phyloP scores from a whole-genome alignment of 495 filamentous ascomycete genomes.

The Chaetomium tenue region DNA sequence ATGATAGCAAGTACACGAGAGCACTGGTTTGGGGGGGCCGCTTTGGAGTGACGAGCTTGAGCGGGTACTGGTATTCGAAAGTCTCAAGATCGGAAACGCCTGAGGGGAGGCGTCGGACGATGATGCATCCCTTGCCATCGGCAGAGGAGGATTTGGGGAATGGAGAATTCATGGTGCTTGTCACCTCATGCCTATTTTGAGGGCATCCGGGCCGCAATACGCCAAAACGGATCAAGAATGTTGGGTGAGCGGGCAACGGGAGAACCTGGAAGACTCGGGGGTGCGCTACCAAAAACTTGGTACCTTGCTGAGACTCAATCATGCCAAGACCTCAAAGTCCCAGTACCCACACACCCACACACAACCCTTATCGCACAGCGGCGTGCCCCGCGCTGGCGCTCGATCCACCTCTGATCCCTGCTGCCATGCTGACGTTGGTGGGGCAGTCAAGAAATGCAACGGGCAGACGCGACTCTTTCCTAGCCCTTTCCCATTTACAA shows the following conservation, averaged over 20 bases:
- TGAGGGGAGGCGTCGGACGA: constrained; percentile 69
- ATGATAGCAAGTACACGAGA: constrained; percentile 81
- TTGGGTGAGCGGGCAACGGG: not conserved
- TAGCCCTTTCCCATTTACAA: not conserved
- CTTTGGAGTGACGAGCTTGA: constrained; percentile 81
- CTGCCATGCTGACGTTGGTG: not conserved
- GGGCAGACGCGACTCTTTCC: constrained; percentile 13
- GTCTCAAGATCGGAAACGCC: constrained; percentile 66
- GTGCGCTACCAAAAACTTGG: not conserved
- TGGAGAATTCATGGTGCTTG: constrained; percentile 48
- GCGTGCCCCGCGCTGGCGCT: constrained; percentile 9
- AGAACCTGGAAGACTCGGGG: not conserved
- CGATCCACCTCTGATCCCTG: constrained; percentile 13
- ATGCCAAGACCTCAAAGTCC: not conserved
- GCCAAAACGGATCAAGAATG: not conserved
- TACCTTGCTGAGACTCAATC: not conserved
- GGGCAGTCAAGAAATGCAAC: constrained; percentile 22
- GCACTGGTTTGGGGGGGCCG: constrained; percentile 55
- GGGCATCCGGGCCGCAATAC: not conserved
- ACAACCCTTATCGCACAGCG: constrained; percentile 15
- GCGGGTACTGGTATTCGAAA: constrained; percentile 85
- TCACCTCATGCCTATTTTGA: constrained; percentile 23
- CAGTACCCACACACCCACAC: no score
- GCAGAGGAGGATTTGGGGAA: constrained; percentile 70
- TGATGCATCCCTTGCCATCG: constrained; percentile 74